Evolutionary conservation across 2,329 filamentous ascomycete genomes (phyloP), one percentile per base, ranked within the genome.

Genomic region (Amauroascus niger): DNA sequence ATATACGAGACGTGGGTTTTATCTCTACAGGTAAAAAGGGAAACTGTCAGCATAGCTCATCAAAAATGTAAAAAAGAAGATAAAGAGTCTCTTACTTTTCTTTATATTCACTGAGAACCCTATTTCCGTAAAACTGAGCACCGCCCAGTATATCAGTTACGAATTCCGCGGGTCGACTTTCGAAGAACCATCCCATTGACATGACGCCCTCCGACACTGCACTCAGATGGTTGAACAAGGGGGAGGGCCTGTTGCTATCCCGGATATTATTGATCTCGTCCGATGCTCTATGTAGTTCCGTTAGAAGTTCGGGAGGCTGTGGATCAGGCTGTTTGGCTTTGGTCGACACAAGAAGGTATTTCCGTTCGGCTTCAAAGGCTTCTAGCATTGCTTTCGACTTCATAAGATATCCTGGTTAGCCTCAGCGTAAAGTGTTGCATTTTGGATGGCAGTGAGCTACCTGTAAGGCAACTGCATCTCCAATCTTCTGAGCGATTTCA

Each of bases 51-150:
- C 46, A 50, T 54, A 24, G 44, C n/a, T 14, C n/a, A 16, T 14
- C 14, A 26, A 22, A 26, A 26, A 24, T n/a, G 40, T 2, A 26
- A 14, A 41, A 9, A 0, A 26, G 11, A 13, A 24, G n/a, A 14
- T 4, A 20, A 48, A 6, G 40, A 20, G 20, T 14, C 26, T 58
- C 79, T 61, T 67, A 86, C 83, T 82, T 85, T 59, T 87, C 90
- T 72, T 94, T 96, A 70, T 86, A 84, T 63, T 94, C 86, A 72
- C 89, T 95, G 61, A 97, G 74, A 35, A 98, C 87, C 62, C 90
- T 83, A 74, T 98, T 97, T 32, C 93, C 93, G 63, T 88, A 96
- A 74, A 95, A 95, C 68, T 97, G 86, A 39, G 90, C 88, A 49
- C 88, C 85, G 28, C 84, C 83, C 18, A 95, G 77, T 55, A 84